Evolutionary conservation across 495 filamentous ascomycete species (phyloP).

Genomic region (Daldinia vernicosa): DNA sequence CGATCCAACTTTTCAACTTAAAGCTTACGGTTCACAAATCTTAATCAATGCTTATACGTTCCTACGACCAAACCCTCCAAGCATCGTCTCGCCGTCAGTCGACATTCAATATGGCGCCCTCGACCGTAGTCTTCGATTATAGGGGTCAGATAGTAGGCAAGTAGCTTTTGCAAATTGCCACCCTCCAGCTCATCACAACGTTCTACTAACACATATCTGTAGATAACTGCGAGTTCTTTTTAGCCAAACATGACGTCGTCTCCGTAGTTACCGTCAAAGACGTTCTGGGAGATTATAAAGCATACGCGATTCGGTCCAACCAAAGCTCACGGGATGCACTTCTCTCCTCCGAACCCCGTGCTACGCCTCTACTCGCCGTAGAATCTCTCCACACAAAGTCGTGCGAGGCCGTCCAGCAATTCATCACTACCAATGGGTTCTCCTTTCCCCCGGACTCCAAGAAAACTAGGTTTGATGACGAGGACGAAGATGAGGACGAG

Average conservation of each 20-base stretch:
- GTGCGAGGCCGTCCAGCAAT: conserved; percentile 51
- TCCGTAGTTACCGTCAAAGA: conserved; percentile 49
- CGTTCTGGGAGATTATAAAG: conserved; percentile 46
- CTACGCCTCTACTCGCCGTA: conserved; percentile 38
- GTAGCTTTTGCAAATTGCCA: conserved; percentile 1
- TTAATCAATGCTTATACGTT: conserved; percentile 34
- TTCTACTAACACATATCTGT: conserved; percentile 3
- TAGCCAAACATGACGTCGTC: conserved; percentile 39
- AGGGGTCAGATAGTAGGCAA: conserved; percentile 41
- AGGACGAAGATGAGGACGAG: conserved; percentile 8
- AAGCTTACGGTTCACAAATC: conserved; percentile 22
- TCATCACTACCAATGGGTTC: conserved; percentile 51
- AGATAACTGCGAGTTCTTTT: conserved; percentile 56
- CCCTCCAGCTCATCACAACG: not conserved
- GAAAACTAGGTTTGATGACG: conserved; percentile 12
- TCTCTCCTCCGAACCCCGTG: conserved; percentile 41
- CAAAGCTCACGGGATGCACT: conserved; percentile 45
- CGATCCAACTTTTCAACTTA: conserved; percentile 4
- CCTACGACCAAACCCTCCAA: conserved; percentile 13
- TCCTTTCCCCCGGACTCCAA: conserved; percentile 31
- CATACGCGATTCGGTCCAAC: conserved; percentile 44
- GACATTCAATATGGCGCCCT: conserved; percentile 22
- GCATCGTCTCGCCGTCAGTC: conserved; percentile 7
- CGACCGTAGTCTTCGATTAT: conserved; percentile 19
- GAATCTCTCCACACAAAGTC: conserved; percentile 48